Conservation (phyloP, 2,329 filamentous ascomycete genomes). For the Fusarium siculi region DNA sequence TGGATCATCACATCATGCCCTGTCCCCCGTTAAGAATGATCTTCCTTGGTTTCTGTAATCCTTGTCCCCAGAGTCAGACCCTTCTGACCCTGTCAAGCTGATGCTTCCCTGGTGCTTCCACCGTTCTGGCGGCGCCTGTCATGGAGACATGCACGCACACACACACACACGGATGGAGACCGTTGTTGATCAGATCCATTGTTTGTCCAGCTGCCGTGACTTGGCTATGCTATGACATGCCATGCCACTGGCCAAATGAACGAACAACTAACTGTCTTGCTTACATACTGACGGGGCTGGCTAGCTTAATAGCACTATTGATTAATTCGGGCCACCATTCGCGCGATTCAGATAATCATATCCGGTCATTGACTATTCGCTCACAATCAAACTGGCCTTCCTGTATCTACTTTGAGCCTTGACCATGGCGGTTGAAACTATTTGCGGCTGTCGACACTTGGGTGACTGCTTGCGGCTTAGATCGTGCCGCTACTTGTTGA, state of each 20-base stretch:
- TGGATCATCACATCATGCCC: constrained; percentile 8
- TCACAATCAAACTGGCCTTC: background rate
- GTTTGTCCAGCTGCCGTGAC: constrained; percentile 1
- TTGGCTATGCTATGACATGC: background rate
- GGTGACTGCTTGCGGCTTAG: constrained; percentile 30
- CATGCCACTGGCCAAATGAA: background rate
- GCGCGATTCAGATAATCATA: constrained; percentile 22
- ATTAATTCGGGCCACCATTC: background rate
- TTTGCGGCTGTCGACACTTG: constrained; percentile 16
- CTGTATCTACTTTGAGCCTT: constrained; percentile 12
- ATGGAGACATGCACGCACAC: constrained; percentile 14
- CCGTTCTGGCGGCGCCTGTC: constrained; percentile 36
- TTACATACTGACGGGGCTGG: background rate
- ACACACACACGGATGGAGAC: constrained; percentile 10
- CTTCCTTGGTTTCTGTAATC: constrained; percentile 25
- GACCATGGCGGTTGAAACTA: constrained; percentile 25
- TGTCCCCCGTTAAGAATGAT: constrained; percentile 21
- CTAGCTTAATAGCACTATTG: background rate
- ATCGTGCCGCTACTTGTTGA: constrained; percentile 19
- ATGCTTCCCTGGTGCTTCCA: constrained; percentile 36
- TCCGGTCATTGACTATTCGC: background rate
- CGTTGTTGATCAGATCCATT: constrained; percentile 35
- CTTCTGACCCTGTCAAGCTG: constrained; percentile 29
- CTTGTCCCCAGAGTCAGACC: background rate
- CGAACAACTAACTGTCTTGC: background rate